Base-by-base conservation (phyloP, 2,329 filamentous ascomycete genomes). In the Aspergillus puulaauensis region DNA sequence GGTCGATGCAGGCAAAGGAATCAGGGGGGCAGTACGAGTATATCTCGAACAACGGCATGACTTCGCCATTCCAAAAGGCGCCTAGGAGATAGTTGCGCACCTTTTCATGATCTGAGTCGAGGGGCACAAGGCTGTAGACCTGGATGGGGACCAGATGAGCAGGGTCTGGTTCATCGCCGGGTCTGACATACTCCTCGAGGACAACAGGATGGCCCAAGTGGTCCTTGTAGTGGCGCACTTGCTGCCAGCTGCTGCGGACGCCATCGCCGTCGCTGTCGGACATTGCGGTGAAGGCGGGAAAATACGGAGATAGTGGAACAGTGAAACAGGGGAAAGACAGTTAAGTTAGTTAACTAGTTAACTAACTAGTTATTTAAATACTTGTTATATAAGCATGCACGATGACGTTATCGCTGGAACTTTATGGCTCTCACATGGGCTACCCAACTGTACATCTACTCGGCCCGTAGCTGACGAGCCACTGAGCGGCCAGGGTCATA, bases 1-100 rank as follows among this genome's bases (percentile, higher is more conserved):
- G 57, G n/a, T 65, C 58, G 47, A 64, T 59, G 33, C 57, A 65
- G 44, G 54, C 58, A 19, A 62, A 64, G 44, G 37, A 33, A 39
- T 64, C 56, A 3, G 60, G 47, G 19, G 60, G 63, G 39, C 50
- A 47, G 47, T 64, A 65, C 41, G 60, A 63, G 39, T 64, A 65
- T 49, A 64, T 61, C 17, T 64, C 60, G 43, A 65, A 64, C n/a
- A 61, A 40, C 9, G 61, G 61, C 43, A 56, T 51, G 1, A 56
- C 27, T 14, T 62, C 61, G 2, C 64, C 59, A 39, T 52, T 14
- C 14, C 1, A 54, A 11, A 57, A 65, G 4, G 0, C 54, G 7
- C 58, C 35, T 40, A 62, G 43, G 1, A 64, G 63, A 44, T 65
- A 64, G 1, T 41, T 11, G 15, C 63, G 61, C 15, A 64, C 50